Conservation (phyloP, 148 eudicot genomes). For the Dianthus caryophyllus region DNA sequence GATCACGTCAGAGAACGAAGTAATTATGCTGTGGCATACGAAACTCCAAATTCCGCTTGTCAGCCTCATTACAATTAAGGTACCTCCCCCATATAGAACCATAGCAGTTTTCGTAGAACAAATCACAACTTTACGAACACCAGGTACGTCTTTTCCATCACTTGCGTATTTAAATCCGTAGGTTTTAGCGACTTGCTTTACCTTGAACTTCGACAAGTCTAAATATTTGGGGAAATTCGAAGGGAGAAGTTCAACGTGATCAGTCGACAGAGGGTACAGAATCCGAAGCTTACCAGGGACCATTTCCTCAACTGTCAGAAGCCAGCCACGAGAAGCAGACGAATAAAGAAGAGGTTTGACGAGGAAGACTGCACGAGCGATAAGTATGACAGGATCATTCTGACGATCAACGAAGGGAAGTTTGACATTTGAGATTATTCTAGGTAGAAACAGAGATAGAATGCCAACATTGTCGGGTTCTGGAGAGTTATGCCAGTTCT, state of each 20-base stretch:
- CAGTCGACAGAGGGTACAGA: conserved; percentile 8
- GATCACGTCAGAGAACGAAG: not conserved
- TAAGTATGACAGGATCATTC: not conserved
- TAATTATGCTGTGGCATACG: not conserved
- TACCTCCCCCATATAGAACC: conserved; percentile 2
- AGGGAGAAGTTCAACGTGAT: not conserved
- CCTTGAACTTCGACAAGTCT: not conserved
- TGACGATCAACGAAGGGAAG: conserved; percentile 6
- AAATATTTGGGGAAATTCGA: not conserved
- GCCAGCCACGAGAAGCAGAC: not conserved
- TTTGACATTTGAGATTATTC: not conserved
- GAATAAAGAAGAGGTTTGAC: not conserved
- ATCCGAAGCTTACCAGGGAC: conserved; percentile 8
- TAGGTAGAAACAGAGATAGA: not conserved
- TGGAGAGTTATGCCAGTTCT: conserved; percentile 3
- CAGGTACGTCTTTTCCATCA: not conserved
- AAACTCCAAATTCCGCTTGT: not conserved
- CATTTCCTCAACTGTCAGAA: conserved; percentile 4
- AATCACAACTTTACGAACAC: not conserved
- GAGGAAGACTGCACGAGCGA: conserved; percentile 11
- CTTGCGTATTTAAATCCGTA: conserved; percentile 1
- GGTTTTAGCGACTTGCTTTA: not conserved
- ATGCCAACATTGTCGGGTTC: not conserved
- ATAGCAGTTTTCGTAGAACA: not conserved
- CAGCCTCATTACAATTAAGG: not conserved